Conservation (phyloP, 78 protist genomes). For the Dictyostelium purpureum region DNA sequence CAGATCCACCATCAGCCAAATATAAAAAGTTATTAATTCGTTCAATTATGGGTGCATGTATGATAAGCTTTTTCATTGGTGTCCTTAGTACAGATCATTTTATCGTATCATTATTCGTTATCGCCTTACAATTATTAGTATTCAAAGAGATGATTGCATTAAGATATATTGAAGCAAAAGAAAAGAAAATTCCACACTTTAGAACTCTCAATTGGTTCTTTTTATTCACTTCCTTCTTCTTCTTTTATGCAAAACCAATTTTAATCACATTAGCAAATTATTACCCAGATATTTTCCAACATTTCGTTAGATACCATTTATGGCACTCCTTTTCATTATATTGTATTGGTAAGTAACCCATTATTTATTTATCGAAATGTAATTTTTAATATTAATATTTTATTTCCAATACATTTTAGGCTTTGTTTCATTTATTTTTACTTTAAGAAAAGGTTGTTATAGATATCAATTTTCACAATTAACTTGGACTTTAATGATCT, state of each 20-base stretch:
- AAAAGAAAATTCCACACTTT: slow-evolving; percentile 56
- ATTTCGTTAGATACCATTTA: slow-evolving; percentile 42
- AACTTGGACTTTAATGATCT: slow-evolving; percentile 90
- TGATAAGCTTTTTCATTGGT: slow-evolving; percentile 43
- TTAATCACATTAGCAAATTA: not conserved
- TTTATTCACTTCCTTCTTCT: slow-evolving; percentile 76
- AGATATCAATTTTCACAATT: slow-evolving; percentile 93
- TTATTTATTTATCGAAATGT: not conserved
- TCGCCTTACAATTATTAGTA: slow-evolving; percentile 46
- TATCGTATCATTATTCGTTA: slow-evolving; percentile 47
- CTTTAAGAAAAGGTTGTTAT: slow-evolving; percentile 77
- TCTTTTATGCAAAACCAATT: slow-evolving; percentile 77
- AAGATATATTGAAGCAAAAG: slow-evolving; percentile 40
- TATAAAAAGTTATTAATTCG: slow-evolving; percentile 52
- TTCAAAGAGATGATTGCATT: slow-evolving; percentile 74
- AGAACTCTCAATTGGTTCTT: slow-evolving; percentile 74
- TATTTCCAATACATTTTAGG: not conserved
- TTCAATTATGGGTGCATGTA: slow-evolving; percentile 42
- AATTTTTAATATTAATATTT: not conserved
- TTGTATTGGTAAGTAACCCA: slow-evolving; percentile 21
- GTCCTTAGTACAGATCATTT: slow-evolving; percentile 53
- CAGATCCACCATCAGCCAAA: slow-evolving; percentile 44
- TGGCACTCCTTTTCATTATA: slow-evolving; percentile 54
- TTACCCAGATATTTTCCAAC: slow-evolving; percentile 30
- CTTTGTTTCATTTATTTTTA: slow-evolving; percentile 84